Percentiles rank a stretch among this genome's conserved stretches.
These are phyloP conservation scores for Linnemannia schmuckeri DNA, from an alignment of 192 early-diverging fungal species.

Conservation along the genomic window DNA sequence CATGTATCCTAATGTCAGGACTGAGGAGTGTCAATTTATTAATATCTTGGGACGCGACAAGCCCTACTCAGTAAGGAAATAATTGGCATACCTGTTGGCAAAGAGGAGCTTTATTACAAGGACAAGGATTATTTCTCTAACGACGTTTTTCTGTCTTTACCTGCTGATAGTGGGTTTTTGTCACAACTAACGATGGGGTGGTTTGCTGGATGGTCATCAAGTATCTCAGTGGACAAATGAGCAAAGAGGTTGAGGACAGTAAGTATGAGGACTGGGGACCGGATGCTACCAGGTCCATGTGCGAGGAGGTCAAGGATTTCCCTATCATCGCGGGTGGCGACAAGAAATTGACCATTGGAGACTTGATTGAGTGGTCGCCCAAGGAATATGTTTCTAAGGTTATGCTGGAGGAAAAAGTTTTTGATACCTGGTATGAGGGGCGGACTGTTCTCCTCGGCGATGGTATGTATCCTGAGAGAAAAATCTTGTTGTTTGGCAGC, in stretches of 20 bases:
- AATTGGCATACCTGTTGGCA: too few relatives aligned
- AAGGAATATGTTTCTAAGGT: constrained; percentile 21
- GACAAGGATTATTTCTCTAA: too few relatives aligned
- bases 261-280: constrained; percentile 8
- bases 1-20: background rate
- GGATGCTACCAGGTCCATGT: constrained; percentile 16
- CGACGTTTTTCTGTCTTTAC: too few relatives aligned
- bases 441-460: constrained; percentile 19
- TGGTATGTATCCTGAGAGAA: background rate
- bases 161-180: constrained; percentile 1
- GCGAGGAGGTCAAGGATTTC: background rate
- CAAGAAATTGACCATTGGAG: background rate
- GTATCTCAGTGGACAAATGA: background rate
- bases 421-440: constrained; percentile 11
- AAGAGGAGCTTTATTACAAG: too few relatives aligned
- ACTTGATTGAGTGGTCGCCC: constrained; percentile 5
- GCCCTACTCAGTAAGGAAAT: background rate
- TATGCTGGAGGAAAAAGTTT: constrained; percentile 23
- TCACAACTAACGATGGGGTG: background rate
- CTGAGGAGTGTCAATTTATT: background rate
- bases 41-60: background rate
- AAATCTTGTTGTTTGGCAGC: background rate
- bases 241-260: background rate
- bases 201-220: constrained; percentile 16
- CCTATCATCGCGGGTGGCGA: background rate